Evolutionary conservation across 805 yeast species (phyloP), one percentile per base, ranked within the genome.

Genomic region (Wickerhamiella vanderwaltii): DNA sequence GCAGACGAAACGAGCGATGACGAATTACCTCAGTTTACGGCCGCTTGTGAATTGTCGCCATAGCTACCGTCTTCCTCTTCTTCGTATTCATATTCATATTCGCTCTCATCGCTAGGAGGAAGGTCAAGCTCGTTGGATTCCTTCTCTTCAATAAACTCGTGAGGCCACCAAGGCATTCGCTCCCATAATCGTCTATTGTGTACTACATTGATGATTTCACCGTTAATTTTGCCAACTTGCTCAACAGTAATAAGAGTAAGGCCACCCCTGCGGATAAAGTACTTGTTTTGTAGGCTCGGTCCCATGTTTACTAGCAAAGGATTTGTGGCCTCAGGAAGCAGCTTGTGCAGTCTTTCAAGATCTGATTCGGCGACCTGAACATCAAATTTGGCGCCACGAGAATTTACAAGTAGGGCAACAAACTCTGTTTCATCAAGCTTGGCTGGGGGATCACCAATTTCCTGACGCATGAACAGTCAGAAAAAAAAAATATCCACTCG

Each of bases 181-280:
- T 57, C 55, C 65, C 65, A 61, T 6, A 51, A 51, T 13, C 55
- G 49, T 22, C 50, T 48, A 46, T 58, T 54, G 30, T 53, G 47
- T 6, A 61, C 62, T 11, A 61, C 52, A 34, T 60, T 57, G 35
- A 52, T 44, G 45, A 62, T 53, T 11, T 59, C 60, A 9, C 63
- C 66, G 11, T 51, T 47, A 16, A 59, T 49, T 25, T 55, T 57
- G 25, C 51, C 51, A 12, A 31, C 40, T 4, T 48, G 47, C 29
- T 49, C 57, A 1, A 49, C 39, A 1, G 49, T 53, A 1, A 56
- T 52, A 6, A 62, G 48, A 2, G 55, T 61, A 23, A 49, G 48
- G 16, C 65, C 64, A 9, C 63, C 63, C 3, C 65, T 51, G 24
- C 54, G 52, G 19, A 62, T 55, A 46, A 60, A 61, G 30, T 56